phyloP scores from a whole-genome alignment of 1,139 yeast species.

The Scheffersomyces titani region DNA sequence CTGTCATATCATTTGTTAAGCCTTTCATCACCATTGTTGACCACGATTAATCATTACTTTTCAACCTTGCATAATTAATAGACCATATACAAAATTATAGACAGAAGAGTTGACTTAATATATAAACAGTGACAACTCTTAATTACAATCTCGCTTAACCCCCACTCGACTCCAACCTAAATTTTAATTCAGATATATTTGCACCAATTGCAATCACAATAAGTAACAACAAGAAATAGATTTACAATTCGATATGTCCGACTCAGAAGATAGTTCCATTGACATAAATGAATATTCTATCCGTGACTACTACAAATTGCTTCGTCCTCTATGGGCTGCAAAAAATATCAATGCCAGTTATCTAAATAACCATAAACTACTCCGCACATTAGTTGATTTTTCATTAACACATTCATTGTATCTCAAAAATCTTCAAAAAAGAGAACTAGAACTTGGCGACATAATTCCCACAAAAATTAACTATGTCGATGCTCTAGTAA shows the following conservation, averaged over 20 bases:
- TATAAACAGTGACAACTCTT: neutral
- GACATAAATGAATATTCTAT: conserved; percentile 19
- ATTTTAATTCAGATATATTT: neutral
- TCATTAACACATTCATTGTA: conserved; percentile 23
- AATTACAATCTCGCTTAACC: neutral
- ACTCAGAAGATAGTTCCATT: conserved; percentile 12
- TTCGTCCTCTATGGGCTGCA: conserved; percentile 20
- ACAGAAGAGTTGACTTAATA: neutral
- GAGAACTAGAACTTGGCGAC: conserved; percentile 26
- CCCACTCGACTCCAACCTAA: neutral
- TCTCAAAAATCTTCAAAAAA: conserved; percentile 23
- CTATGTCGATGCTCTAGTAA: conserved; percentile 3
- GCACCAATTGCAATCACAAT: neutral
- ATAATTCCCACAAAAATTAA: conserved; percentile 4
- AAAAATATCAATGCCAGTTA: conserved; percentile 13
- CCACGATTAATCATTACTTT: neutral
- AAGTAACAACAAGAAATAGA: neutral
- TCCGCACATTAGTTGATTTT: conserved; percentile 31
- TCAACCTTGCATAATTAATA: neutral
- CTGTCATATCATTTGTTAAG: neutral
- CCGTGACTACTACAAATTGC: conserved; percentile 22
- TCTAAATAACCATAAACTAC: conserved; percentile 22
- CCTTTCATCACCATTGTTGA: neutral
- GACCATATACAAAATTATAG: neutral
- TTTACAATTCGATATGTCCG: conserved; percentile 11